Base-by-base conservation (phyloP, 148 eudicot genomes). In the Arctostaphylos glauca region DNA sequence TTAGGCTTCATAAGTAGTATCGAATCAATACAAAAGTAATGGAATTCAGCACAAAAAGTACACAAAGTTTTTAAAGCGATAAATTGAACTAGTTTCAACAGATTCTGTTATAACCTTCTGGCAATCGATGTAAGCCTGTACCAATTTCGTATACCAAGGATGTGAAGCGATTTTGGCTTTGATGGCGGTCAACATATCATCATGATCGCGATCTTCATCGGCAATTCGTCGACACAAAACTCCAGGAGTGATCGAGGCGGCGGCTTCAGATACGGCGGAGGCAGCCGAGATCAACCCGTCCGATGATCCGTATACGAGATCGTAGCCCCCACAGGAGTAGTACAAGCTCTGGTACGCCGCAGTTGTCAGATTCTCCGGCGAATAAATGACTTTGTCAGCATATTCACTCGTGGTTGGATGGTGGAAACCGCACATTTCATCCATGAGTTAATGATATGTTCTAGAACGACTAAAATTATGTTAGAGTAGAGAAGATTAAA, bases 151-250 rank as follows among this genome's bases (percentile, higher is more conserved):
- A 81, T 94, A 96, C 4, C 62, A 84, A 81, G 98, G 98, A 87
- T 96, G 99, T 47, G 98, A 88, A 41, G 93, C 95, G 83, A 96
- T 96, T 87, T 86, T 96, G 14, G 91, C 89, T 81, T 96, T 96
- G 76, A 94, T 86, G 6, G 59, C 56, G 58, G 75, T 74, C 5
- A 79, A 85, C 23, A 47, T n/a, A 80, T 23, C 85, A n/a, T 84
- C 80, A 9, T 66, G 41, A 66, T 66, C 43, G 9, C 31, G 68
- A 44, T 70, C 46, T 5, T 76, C 52, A 25, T 68, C 25, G 72
- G 16, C 59, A 55, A 13, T 55, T 55, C 80, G 78, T 16, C 80
- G 84, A 16, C 81, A 41, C 2, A 52, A 52, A 12, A 74, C 38
- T 49, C 56, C 77, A 21, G 77, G 55, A 10, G 77, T 82, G 60